Evolutionary conservation across 352 stramenopile species (phyloP), one percentile per base, ranked within the genome.

Genomic region (Pythium oligandrum): DNA sequence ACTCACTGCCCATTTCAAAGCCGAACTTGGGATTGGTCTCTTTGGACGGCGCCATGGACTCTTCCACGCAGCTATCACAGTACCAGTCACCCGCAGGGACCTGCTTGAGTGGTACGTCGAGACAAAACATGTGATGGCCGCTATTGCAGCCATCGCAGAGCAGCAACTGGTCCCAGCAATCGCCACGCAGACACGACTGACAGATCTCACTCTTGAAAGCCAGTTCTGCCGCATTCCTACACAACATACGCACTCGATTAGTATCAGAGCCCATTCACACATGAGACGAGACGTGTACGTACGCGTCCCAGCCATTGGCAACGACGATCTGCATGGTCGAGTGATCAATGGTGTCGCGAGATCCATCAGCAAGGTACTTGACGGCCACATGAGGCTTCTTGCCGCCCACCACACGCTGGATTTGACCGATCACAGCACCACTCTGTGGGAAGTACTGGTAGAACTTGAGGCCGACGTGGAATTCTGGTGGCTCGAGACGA

Each of bases 61-160:
- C 79, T 4, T 72, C 53, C 8, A 94, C 80, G 43, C 84, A 94
- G 9, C 67, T 48, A 8, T 76, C 63, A 40, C 84, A 94, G 48
- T 91, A 94, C 84, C 84, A 94, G 47, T 94, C 83, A 4, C 84
- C 84, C 4, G 59, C 51, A 0, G 84, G 84, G 2, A 93, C 77
- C 11, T 76, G 44, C 1, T 58, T 56, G 17, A 94, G 45, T 4
- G 79, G 80, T 6, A 70, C 55, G 31, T 79, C 67, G 12, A 94
- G 66, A 52, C 84, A 94, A 44, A 94, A 94, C 38, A 89, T 63
- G 54, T 94, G 84, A 40, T 90, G 80, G 1, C 84, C 84, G 31
- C 80, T 80, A 38, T 91, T 90, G 58, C 84, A 94, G 47, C 78
- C 69, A 51, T 92, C 82, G 53, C 84, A 94, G 37, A 91, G 65